Base-by-base conservation (phyloP, 169 alveolate genomes). In the Babesia caballi region DNA sequence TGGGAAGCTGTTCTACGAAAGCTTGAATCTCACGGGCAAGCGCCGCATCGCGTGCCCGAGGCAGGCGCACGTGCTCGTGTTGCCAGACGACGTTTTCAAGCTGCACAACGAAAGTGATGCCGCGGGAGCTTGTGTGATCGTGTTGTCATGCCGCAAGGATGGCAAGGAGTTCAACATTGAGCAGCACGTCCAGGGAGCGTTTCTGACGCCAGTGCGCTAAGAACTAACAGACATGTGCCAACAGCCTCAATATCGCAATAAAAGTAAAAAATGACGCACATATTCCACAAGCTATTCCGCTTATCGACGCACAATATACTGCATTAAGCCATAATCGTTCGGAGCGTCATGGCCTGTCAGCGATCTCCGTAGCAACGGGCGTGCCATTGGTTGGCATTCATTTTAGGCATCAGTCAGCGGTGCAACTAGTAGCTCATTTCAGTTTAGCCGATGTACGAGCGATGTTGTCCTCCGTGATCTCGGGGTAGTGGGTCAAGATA, bases 401-500 rank as follows among this genome's bases (percentile, higher is more conserved):
- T n/a, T n/a, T n/a, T n/a, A n/a, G n/a, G n/a, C n/a, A n/a, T n/a
- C n/a, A n/a, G n/a, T n/a, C n/a, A n/a, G n/a, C n/a, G n/a, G n/a
- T n/a, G n/a, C n/a, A n/a, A n/a, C n/a, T n/a, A n/a, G n/a, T n/a
- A 4, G 44, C 44, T 56, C 66, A 81, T 44, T 81, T 70, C 42
- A 70, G 21, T 41, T 88, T 88, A 27, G 93, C 65, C 21, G 91
- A 90, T 28, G 84, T 36, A 35, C 74, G 54, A 30, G 67, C 82
- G 41, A 88, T 84, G 33, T 56, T 53, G 56, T 85, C 93, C 44
- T 76, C 90, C 5, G 91, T 82, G 19, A 88, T 66, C 30, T 69
- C 87, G 2, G 93, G 90, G 52, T 82, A 88, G 40, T 84, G 81
- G 40, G 82, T 67, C 73, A 75, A 44, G 19, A 88, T 84, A 32